Conservation (phyloP, 805 yeast species). For the Kodamaea laetipori region DNA sequence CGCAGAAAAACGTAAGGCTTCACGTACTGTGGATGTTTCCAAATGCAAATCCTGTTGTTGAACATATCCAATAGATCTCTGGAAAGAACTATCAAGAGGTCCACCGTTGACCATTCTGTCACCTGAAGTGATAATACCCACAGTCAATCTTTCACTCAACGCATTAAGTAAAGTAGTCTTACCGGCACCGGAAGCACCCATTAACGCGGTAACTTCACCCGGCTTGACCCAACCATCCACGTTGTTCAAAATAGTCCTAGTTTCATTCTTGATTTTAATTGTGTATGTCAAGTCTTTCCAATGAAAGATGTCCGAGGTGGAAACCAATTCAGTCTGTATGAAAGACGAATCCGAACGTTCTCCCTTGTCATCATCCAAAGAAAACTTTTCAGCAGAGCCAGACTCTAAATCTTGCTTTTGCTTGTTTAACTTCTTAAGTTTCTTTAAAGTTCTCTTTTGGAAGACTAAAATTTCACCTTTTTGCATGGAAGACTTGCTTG, state of each 20-base stretch:
- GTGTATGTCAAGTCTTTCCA: constrained; percentile 26
- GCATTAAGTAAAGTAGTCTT: constrained; percentile 58
- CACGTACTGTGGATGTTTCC: constrained; percentile 53
- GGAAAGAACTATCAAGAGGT: constrained; percentile 50
- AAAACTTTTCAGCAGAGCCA: constrained; percentile 13
- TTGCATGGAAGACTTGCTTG: constrained; percentile 31
- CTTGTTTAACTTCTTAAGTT: constrained; percentile 30
- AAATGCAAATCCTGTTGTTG: constrained; percentile 62
- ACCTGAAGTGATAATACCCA: constrained; percentile 57
- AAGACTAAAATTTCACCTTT: constrained; percentile 48
- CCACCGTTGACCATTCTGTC: constrained; percentile 59
- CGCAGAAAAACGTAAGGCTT: constrained; percentile 55
- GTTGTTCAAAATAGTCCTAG: constrained; percentile 30
- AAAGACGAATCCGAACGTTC: constrained; percentile 6
- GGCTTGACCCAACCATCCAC: constrained; percentile 43
- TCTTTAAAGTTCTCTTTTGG: constrained; percentile 50
- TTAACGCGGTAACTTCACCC: constrained; percentile 58
- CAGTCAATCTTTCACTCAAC: constrained; percentile 53
- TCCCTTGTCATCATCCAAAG: constrained; percentile 1
- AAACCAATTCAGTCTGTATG: constrained; percentile 12
- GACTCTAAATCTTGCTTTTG: constrained; percentile 19
- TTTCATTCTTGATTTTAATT: constrained; percentile 23
- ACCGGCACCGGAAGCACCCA: constrained; percentile 71
- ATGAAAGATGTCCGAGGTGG: constrained; percentile 20
- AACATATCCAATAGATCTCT: constrained; percentile 58